A percentile compares a stretch with the other conserved stretches of the same genome.
These are phyloP conservation scores for Vitellaria paradoxa DNA, from an alignment of 179 eudicot genomes.

Conservation along the genomic window DNA sequence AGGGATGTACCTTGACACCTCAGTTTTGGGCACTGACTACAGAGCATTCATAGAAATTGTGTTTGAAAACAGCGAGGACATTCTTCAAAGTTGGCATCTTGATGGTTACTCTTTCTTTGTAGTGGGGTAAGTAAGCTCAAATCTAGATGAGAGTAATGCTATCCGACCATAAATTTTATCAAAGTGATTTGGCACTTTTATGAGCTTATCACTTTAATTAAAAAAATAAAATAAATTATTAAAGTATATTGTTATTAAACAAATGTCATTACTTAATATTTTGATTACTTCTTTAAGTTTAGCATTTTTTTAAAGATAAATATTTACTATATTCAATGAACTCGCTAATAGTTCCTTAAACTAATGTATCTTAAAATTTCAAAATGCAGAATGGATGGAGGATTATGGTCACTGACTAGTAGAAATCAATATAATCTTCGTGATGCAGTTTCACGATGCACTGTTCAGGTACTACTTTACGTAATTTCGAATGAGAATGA, in stretches of 20 bases:
- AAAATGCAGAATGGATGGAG: slow-evolving; percentile 82
- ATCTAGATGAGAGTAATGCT: too few relatives aligned
- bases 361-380: neutral
- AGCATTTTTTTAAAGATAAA: too few relatives aligned
- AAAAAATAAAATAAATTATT: too few relatives aligned
- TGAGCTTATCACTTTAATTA: too few relatives aligned
- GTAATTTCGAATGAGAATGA: too few relatives aligned
- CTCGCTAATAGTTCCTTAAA: neutral
- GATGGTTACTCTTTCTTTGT: slow-evolving; percentile 61
- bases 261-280: too few relatives aligned
- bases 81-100: slow-evolving; percentile 55
- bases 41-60: slow-evolving; percentile 53
- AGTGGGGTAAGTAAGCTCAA: slow-evolving; percentile 46
- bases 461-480: slow-evolving; percentile 52
- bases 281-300: too few relatives aligned
- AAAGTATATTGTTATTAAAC: too few relatives aligned
- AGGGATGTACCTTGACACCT: slow-evolving; percentile 38
- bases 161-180: too few relatives aligned
- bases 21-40: slow-evolving; percentile 41
- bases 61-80: slow-evolving; percentile 45
- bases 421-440: slow-evolving; percentile 76
- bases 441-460: slow-evolving; percentile 69
- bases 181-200: too few relatives aligned
- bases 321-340: too few relatives aligned
- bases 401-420: slow-evolving; percentile 66